phyloP scores from a whole-genome alignment of 1,284 basidiomycete species.

The Schizophyllum commune region DNA sequence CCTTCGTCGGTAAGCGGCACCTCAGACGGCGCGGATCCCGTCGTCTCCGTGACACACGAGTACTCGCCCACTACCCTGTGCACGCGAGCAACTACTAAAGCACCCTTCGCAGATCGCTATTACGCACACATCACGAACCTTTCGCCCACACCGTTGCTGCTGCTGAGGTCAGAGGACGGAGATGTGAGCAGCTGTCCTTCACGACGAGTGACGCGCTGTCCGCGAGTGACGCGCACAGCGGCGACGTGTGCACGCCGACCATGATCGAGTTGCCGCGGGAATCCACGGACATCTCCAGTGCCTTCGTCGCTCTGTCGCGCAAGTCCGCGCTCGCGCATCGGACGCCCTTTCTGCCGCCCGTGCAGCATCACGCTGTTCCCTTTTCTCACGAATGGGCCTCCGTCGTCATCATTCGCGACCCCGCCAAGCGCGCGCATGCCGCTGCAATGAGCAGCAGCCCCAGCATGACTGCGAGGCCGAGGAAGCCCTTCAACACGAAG shows the following conservation, averaged over 20 bases:
- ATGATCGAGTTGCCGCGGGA: conserved; percentile 1
- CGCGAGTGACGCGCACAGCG: not conserved
- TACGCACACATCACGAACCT: conserved; percentile 6
- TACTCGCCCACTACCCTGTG: conserved; percentile 17
- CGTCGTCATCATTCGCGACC: conserved; percentile 36
- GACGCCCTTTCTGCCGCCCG: conserved; percentile 8
- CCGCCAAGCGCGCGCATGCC: conserved; percentile 38
- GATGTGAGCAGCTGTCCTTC: too few species aligned
- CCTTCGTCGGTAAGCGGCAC: conserved; percentile 22
- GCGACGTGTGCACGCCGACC: not conserved
- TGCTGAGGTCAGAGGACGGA: too few species aligned
- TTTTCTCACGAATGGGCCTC: conserved; percentile 25
- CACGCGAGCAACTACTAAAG: conserved; percentile 17
- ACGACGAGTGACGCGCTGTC: not conserved
- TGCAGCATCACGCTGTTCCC: conserved; percentile 19
- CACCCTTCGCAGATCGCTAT: conserved; percentile 33
- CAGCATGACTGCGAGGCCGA: conserved; percentile 42
- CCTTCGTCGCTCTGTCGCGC: conserved; percentile 6
- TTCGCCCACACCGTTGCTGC: not conserved
- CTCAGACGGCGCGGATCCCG: conserved; percentile 11
- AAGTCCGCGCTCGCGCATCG: conserved; percentile 10
- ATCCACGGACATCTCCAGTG: not conserved
- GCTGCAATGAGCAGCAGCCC: conserved; percentile 30
- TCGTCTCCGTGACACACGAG: conserved; percentile 14
- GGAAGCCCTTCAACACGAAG: conserved; percentile 25